Evolutionary conservation across 441 rosid genomes (phyloP).

Genomic region (Pelargonium citronellum): DNA sequence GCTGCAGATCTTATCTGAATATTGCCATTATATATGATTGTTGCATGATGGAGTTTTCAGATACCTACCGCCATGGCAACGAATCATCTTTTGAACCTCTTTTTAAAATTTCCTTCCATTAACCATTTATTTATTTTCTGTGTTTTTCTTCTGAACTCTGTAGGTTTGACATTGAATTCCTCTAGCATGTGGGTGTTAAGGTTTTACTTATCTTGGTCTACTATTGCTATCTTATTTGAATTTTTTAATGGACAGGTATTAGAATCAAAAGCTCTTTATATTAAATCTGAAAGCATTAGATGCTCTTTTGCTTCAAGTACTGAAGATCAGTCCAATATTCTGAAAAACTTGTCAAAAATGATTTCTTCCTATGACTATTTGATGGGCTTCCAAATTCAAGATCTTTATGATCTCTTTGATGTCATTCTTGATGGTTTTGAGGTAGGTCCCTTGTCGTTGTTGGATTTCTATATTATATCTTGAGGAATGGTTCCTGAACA

Average conservation of each 20-base stretch:
- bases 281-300: conserved; percentile 36
- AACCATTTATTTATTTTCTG: neutral
- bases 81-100: neutral
- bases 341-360: conserved; percentile 33
- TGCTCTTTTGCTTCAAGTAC: conserved; percentile 31
- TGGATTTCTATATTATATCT: conserved; percentile 16
- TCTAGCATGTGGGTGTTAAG: neutral
- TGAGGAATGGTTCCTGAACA: conserved; percentile 20
- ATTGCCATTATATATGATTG: too few species aligned
- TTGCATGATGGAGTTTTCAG: too few species aligned
- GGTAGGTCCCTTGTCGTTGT: conserved; percentile 36
- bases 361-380: conserved; percentile 25
- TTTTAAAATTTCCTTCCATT: neutral
- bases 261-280: conserved; percentile 42
- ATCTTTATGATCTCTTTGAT: conserved; percentile 57
- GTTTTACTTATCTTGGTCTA: conserved; percentile 10
- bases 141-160: neutral
- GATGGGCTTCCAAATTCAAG: conserved; percentile 35
- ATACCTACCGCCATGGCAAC: too few species aligned
- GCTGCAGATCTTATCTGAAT: too few species aligned
- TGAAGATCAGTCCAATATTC: conserved; percentile 33
- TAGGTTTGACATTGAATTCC: neutral
- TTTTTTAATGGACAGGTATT: conserved; percentile 46
- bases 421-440: conserved; percentile 49
- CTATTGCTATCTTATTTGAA: conserved; percentile 11